These are phyloP conservation scores for Massarina eburnea DNA, from an alignment of 2,329 filamentous ascomycete genomes.

Conservation along the genomic window DNA sequence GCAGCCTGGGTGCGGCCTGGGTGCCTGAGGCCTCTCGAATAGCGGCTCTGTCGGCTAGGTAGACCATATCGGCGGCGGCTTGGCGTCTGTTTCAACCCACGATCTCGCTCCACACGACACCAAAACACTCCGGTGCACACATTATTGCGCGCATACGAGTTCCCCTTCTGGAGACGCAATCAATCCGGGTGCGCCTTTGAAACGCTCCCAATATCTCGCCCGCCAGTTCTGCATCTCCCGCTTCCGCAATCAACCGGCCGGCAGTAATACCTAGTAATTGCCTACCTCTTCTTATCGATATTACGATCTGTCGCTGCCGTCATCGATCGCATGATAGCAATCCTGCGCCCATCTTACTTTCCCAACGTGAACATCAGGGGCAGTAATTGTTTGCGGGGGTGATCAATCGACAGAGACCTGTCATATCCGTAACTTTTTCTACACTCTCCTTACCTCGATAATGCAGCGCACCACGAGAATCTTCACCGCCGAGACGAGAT, in stretches of 20 bases:
- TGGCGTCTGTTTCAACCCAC: conserved; percentile 19
- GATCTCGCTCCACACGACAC: not conserved
- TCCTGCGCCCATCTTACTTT: not conserved
- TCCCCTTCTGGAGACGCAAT: conserved; percentile 13
- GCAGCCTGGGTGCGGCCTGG: conserved; percentile 4
- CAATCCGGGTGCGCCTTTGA: too few relatives aligned
- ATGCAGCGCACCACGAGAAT: conserved; percentile 19
- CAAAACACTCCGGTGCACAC: conserved; percentile 21
- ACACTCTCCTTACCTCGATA: conserved; percentile 16
- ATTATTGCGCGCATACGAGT: conserved; percentile 18
- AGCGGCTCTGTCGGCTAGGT: not conserved
- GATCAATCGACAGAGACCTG: not conserved
- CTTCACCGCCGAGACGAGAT: not conserved
- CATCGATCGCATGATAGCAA: not conserved
- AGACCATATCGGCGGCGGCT: conserved; percentile 6
- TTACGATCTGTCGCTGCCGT: not conserved
- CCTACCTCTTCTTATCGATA: too few relatives aligned
- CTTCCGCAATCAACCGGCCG: not conserved
- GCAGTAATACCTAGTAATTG: too few relatives aligned
- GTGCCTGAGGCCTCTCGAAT: conserved; percentile 11
- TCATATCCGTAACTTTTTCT: not conserved
- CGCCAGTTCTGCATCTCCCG: not conserved
- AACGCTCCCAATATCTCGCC: too few relatives aligned
- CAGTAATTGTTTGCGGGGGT: not conserved
- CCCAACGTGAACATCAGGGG: not conserved